phyloP scores from a whole-genome alignment of 495 filamentous ascomycete genomes.

The Hypoxylon cercidicola region DNA sequence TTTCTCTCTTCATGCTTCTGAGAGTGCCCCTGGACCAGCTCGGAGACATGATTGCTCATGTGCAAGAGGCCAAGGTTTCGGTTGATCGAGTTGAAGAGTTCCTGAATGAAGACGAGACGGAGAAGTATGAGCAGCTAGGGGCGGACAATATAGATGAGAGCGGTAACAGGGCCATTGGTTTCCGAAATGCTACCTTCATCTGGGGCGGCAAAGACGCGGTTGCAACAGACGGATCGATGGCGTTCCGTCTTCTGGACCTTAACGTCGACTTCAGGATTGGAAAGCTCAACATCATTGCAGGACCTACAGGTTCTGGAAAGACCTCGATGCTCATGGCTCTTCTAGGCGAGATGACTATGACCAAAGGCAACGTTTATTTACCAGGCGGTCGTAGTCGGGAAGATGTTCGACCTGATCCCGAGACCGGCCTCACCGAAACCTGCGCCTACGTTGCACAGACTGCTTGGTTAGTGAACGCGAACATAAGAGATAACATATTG shows the following conservation, averaged over 20 bases:
- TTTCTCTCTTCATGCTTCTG: conserved; percentile 96
- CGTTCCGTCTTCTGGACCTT: conserved; percentile 86
- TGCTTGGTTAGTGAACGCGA: conserved; percentile 97
- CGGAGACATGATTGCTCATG: conserved; percentile 98
- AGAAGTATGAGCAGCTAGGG: conserved; percentile 90
- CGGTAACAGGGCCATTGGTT: conserved; percentile 77
- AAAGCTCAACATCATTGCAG: conserved; percentile 88
- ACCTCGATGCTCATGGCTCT: conserved; percentile 95
- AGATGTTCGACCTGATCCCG: conserved; percentile 81
- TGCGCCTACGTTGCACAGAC: conserved; percentile 98
- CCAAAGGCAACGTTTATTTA: conserved; percentile 82
- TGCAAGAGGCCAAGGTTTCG: conserved; percentile 97
- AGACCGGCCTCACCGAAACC: conserved; percentile 88
- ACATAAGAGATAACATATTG: conserved; percentile 94
- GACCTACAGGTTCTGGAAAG: conserved; percentile 94
- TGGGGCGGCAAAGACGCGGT: conserved; percentile 82
- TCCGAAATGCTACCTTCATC: conserved; percentile 83
- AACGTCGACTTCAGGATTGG: conserved; percentile 80
- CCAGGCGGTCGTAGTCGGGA: conserved; percentile 86
- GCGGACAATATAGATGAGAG: conserved; percentile 68
- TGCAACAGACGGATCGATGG: conserved; percentile 66
- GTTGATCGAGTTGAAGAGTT: conserved; percentile 97
- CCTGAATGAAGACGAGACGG: conserved; percentile 92
- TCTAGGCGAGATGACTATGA: conserved; percentile 93
- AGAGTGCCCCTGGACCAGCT: conserved; percentile 94